phyloP scores from a whole-genome alignment of 345 rosid species.

The Eucalyptus globulus region DNA sequence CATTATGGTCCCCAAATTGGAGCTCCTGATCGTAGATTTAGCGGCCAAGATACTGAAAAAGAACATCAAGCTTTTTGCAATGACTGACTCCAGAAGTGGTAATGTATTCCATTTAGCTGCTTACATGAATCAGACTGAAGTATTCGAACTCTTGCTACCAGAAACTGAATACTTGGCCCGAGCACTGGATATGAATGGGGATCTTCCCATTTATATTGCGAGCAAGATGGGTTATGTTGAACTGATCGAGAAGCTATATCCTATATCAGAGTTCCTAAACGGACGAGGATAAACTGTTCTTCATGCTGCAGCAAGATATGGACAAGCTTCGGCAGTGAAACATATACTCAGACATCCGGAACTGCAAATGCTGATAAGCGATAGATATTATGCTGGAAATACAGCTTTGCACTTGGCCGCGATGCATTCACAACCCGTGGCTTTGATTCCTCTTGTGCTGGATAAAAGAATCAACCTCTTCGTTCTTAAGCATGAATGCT shows the following conservation, averaged over 20 bases:
- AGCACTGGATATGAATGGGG: not conserved
- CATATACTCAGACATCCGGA: not conserved
- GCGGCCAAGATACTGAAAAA: not conserved
- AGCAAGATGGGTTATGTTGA: not conserved
- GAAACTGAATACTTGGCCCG: not conserved
- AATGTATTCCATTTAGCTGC: not conserved
- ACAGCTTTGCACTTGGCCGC: not conserved
- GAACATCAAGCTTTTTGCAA: not conserved
- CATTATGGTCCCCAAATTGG: not conserved
- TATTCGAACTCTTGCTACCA: not conserved
- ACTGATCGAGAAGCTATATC: not conserved
- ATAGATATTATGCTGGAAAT: not conserved
- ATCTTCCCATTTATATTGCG: not conserved
- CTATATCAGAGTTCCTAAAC: rapidly evolving
- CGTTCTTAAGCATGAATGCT: not conserved
- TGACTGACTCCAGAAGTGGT: not conserved
- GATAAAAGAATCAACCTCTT: not conserved
- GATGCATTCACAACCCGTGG: not conserved
- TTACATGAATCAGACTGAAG: not conserved
- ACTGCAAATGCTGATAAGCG: not conserved
- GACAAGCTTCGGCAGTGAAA: not conserved
- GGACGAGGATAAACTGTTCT: not conserved
- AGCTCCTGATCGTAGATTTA: not conserved
- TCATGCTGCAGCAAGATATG: not conserved
- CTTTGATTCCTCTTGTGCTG: not conserved